Evolutionary conservation across 768 basidiomycete genomes (phyloP).

Genomic region (Lepiota subincarnata): DNA sequence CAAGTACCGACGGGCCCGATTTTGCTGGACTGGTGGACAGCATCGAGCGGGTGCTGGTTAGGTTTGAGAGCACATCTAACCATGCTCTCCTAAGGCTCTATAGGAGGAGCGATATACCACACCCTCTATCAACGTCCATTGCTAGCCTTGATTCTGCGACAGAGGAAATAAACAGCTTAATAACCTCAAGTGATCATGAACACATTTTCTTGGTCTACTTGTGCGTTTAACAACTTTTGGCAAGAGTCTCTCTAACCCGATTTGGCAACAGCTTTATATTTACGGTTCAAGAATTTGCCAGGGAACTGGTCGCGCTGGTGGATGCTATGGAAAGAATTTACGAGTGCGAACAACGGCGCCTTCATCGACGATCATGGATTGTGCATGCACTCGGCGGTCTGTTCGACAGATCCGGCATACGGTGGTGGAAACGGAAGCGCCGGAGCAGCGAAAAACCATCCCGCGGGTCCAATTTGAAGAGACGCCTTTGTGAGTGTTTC

Average conservation of each 20-base stretch:
- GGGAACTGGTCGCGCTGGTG: slow-evolving; percentile 75
- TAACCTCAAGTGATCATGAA: slow-evolving; percentile 61
- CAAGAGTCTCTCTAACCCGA: slow-evolving; percentile 2
- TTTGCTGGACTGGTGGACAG: slow-evolving; percentile 60
- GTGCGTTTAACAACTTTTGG: slow-evolving; percentile 41
- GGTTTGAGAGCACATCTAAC: slow-evolving; percentile 82
- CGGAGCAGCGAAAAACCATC: not conserved
- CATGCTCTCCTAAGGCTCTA: slow-evolving; percentile 79
- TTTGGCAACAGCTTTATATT: slow-evolving; percentile 75
- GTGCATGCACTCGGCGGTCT: slow-evolving; percentile 18
- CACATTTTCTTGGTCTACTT: slow-evolving; percentile 88
- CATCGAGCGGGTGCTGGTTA: slow-evolving; percentile 64
- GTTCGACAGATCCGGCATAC: slow-evolving; percentile 6
- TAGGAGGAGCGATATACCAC: slow-evolving; percentile 40
- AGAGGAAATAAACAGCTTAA: slow-evolving; percentile 28
- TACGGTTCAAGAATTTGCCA: slow-evolving; percentile 90
- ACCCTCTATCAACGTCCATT: slow-evolving; percentile 19
- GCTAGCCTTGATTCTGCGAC: slow-evolving; percentile 14
- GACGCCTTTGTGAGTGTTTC: slow-evolving; percentile 38
- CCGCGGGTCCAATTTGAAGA: slow-evolving; percentile 4
- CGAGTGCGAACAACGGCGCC: slow-evolving; percentile 51
- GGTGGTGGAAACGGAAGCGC: not conserved
- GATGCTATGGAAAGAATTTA: slow-evolving; percentile 84
- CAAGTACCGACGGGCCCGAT: slow-evolving; percentile 48
- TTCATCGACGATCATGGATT: slow-evolving; percentile 24